Evolutionary conservation across 1,284 basidiomycete species (phyloP).

Genomic region (Takashimella koratensis): DNA sequence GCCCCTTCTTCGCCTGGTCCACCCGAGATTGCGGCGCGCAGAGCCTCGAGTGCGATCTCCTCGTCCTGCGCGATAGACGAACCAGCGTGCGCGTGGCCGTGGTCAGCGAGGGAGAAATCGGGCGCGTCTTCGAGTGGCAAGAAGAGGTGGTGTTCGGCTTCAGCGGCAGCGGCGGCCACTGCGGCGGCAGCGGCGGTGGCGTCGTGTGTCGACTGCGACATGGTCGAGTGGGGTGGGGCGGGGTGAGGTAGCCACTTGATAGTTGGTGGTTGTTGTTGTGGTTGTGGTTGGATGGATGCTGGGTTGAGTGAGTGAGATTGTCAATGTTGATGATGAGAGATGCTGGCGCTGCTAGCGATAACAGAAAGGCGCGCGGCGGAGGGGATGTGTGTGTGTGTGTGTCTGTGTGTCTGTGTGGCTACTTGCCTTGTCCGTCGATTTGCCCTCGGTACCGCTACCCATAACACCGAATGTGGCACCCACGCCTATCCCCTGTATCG

Average conservation of each 20-base stretch:
- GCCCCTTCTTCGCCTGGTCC: not conserved
- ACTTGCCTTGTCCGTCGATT: too few relatives aligned
- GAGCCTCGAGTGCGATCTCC: slow-evolving; percentile 33
- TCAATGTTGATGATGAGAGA: not conserved
- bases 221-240: not conserved
- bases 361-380: not conserved
- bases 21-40: slow-evolving; percentile 29
- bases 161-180: not conserved
- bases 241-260: not conserved
- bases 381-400: too few relatives aligned
- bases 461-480: too few relatives aligned
- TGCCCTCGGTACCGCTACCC: too few relatives aligned
- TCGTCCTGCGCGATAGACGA: slow-evolving; percentile 2
- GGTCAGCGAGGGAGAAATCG: slow-evolving; percentile 2
- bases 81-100: slow-evolving; percentile 17
- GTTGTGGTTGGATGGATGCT: not conserved
- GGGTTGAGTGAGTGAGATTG: not conserved
- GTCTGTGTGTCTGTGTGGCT: too few relatives aligned
- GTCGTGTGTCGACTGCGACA: not conserved
- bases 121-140: slow-evolving; percentile 16
- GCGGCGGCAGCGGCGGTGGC: slow-evolving; percentile 14
- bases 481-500: too few relatives aligned
- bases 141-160: slow-evolving; percentile 9
- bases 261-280: not conserved
- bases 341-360: not conserved